These are phyloP conservation scores for Cercospora sp. DNA, from an alignment of 2,329 filamentous ascomycete genomes.

Conservation along the genomic window DNA sequence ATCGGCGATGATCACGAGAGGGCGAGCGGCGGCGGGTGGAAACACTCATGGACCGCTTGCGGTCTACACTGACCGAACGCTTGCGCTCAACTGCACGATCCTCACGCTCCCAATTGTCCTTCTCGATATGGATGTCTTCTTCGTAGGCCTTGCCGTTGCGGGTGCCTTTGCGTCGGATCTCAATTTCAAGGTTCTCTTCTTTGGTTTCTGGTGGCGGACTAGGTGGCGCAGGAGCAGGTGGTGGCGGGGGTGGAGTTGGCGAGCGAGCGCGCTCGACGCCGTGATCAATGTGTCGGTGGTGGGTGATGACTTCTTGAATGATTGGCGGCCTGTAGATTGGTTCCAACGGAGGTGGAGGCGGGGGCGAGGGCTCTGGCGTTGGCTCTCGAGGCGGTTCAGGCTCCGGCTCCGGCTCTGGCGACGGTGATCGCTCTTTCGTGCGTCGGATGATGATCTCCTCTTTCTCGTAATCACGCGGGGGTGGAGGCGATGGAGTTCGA, in stretches of 20 bases:
- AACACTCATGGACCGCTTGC: slow-evolving; percentile 28
- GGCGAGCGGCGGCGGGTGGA: slow-evolving; percentile 42
- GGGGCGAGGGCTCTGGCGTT: slow-evolving; percentile 52
- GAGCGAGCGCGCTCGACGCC: slow-evolving; percentile 54
- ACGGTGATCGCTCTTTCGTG: slow-evolving; percentile 36
- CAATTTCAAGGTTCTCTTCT: slow-evolving; percentile 57
- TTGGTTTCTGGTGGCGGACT: slow-evolving; percentile 26
- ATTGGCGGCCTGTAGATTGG: slow-evolving; percentile 75
- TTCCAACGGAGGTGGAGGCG: slow-evolving; percentile 55
- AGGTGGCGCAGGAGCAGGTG: slow-evolving; percentile 50
- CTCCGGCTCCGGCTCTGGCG: slow-evolving; percentile 36
- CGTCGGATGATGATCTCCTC: slow-evolving; percentile 51
- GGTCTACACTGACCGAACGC: slow-evolving; percentile 35
- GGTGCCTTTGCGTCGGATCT: slow-evolving; percentile 53
- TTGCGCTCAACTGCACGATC: slow-evolving; percentile 32
- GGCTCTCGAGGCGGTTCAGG: slow-evolving; percentile 49
- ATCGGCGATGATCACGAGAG: slow-evolving; percentile 47
- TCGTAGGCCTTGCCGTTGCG: slow-evolving; percentile 55
- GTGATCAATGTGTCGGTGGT: slow-evolving; percentile 84
- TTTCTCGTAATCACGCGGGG: slow-evolving; percentile 37
- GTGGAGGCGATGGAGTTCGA: slow-evolving; percentile 39
- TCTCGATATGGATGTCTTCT: slow-evolving; percentile 66
- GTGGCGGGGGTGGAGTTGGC: slow-evolving; percentile 47
- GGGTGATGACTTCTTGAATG: slow-evolving; percentile 84
- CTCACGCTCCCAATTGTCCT: slow-evolving; percentile 50